Evolutionary conservation across 2,329 filamentous ascomycete species (phyloP).

Genomic region (Pezicula carpinea): DNA sequence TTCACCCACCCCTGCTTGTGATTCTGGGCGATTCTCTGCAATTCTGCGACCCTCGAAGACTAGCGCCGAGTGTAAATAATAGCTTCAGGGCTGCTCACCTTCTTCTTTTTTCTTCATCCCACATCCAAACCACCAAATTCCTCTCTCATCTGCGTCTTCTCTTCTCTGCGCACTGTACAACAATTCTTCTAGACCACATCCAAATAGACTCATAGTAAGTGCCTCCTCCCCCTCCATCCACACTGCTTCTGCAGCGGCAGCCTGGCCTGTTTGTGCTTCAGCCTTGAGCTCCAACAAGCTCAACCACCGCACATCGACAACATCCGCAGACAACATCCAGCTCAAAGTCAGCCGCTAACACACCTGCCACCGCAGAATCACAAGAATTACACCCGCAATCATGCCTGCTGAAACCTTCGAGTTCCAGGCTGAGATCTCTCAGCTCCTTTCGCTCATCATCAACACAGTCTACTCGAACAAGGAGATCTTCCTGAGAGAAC

Average conservation of each 20-base stretch:
- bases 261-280: background rate
- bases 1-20: too few species aligned
- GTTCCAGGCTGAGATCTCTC: slow-evolving; percentile 99
- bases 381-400: slow-evolving; percentile 38
- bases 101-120: background rate
- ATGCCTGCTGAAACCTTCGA: slow-evolving; percentile 95
- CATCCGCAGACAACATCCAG: background rate
- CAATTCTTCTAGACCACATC: background rate
- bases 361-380: background rate
- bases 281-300: background rate
- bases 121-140: background rate
- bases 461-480: slow-evolving; percentile 99
- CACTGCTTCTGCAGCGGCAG: background rate
- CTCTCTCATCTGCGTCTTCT: background rate
- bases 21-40: background rate
- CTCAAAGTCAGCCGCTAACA: background rate
- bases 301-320: background rate
- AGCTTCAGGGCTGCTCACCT: background rate
- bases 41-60: background rate
- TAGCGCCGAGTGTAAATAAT: background rate
- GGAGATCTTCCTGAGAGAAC: slow-evolving; percentile 98
- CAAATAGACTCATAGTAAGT: slow-evolving; percentile 1
- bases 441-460: slow-evolving; percentile 99
- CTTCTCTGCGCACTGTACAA: background rate
- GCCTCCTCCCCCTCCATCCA: background rate